Evolutionary conservation across 2,329 filamentous ascomycete genomes (phyloP).

Genomic region (Biscogniauxia mediterranea): DNA sequence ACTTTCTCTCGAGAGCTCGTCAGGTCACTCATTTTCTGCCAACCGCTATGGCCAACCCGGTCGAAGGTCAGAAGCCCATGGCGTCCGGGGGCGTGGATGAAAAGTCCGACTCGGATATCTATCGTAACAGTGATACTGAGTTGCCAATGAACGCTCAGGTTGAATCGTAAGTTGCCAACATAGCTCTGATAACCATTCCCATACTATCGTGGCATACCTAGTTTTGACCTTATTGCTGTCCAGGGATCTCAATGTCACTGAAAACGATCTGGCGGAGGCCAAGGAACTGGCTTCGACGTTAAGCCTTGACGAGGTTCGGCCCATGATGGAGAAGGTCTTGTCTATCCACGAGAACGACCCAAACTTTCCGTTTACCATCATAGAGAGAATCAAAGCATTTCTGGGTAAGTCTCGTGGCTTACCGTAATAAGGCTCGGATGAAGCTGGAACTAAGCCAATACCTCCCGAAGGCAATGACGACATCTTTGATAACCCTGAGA

Average conservation of each 20-base stretch:
- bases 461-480: constrained; percentile 4
- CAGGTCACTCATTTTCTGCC: not conserved
- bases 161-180: constrained; percentile 12
- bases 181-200: not conserved
- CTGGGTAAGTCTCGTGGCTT: constrained; percentile 24
- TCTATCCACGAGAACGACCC: constrained; percentile 44
- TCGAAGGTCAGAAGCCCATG: constrained; percentile 8
- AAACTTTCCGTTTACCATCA: constrained; percentile 44
- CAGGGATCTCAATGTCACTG: constrained; percentile 27
- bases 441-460: not conserved
- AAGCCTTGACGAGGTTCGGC: constrained; percentile 23
- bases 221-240: not conserved
- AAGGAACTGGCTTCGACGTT: constrained; percentile 21
- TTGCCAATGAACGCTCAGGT: constrained; percentile 12
- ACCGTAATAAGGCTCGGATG: not conserved
- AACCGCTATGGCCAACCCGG: constrained; percentile 7
- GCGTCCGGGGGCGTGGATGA: constrained; percentile 11
- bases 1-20: not conserved
- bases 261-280: constrained; percentile 25
- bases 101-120: constrained; percentile 8
- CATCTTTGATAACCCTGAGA: constrained; percentile 36
- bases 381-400: constrained; percentile 42
- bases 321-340: constrained; percentile 38
- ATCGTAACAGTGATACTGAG: constrained; percentile 14
- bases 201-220: not conserved